These are phyloP conservation scores for Physcia stellaris DNA, from an alignment of 495 filamentous ascomycete species.

Conservation along the genomic window DNA sequence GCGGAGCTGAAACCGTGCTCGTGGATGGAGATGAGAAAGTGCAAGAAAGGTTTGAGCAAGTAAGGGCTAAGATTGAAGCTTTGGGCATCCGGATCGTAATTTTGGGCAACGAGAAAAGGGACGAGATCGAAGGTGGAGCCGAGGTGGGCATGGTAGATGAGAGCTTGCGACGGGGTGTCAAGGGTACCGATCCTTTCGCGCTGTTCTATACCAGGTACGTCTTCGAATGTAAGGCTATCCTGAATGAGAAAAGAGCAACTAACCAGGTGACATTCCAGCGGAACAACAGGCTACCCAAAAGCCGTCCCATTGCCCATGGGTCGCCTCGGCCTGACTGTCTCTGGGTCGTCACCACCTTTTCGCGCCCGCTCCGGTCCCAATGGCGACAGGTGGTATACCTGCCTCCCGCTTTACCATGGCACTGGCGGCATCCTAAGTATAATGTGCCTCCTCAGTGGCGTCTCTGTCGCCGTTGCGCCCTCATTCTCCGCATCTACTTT, in stretches of 20 bases:
- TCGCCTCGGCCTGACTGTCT: too few relatives aligned
- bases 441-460: conserved; percentile 38
- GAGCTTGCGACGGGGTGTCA: conserved; percentile 31
- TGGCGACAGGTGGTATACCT: too few relatives aligned
- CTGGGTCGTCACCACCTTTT: too few relatives aligned
- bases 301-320: too few relatives aligned
- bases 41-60: too few relatives aligned
- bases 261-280: too few relatives aligned
- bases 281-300: conserved; percentile 55
- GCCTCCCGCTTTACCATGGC: too few relatives aligned
- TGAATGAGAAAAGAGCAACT: too few relatives aligned
- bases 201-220: conserved; percentile 52
- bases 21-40: conserved; percentile 50
- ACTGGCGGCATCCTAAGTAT: too few relatives aligned
- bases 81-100: conserved; percentile 40
- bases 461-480: conserved; percentile 52
- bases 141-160: conserved; percentile 33
- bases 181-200: conserved; percentile 36
- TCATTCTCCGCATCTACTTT: conserved; percentile 59
- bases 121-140: conserved; percentile 35
- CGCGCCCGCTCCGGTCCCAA: too few relatives aligned
- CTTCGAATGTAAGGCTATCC: too few relatives aligned
- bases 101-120: conserved; percentile 32
- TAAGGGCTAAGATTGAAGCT: conserved; percentile 39
- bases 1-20: conserved; percentile 43